These are phyloP conservation scores for Letharia lupina DNA, from an alignment of 495 filamentous ascomycete species.

Conservation along the genomic window DNA sequence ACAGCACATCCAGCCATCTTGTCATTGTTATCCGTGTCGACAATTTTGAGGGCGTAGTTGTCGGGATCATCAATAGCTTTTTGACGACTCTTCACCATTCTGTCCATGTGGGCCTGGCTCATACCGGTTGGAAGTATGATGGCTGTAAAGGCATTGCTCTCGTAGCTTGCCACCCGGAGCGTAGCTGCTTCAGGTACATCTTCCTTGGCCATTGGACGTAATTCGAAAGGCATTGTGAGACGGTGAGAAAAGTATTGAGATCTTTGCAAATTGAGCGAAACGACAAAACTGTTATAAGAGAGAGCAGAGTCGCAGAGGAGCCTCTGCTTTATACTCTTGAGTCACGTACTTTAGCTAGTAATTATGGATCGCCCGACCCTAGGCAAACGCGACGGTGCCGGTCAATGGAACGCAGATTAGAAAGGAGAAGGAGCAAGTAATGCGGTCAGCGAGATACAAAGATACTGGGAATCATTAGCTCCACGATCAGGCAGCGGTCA, in stretches of 20 bases:
- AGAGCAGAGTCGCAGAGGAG: not conserved
- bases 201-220: slow-evolving; percentile 7
- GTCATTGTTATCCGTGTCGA: slow-evolving; percentile 13
- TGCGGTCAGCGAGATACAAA: not conserved
- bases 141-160: slow-evolving; percentile 5
- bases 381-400: not conserved
- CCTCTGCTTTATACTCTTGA: not conserved
- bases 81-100: not conserved
- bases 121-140: not conserved
- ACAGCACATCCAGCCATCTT: slow-evolving; percentile 10
- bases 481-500: not conserved
- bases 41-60: slow-evolving; percentile 3
- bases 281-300: not conserved
- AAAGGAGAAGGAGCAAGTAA: not conserved
- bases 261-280: not conserved
- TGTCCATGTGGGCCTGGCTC: not conserved
- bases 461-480: not conserved
- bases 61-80: slow-evolving; percentile 11
- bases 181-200: slow-evolving; percentile 6
- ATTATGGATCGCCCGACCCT: not conserved
- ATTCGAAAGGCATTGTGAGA: slow-evolving; percentile 8
- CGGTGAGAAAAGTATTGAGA: not conserved
- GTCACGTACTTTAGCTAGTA: slow-evolving; percentile 2
- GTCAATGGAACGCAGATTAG: not conserved
- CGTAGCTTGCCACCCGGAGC: not conserved